Evolutionary conservation across 2,329 filamentous ascomycete species (phyloP), one percentile per base, ranked within the genome.

Genomic region (Exophiala xenobiotica): DNA sequence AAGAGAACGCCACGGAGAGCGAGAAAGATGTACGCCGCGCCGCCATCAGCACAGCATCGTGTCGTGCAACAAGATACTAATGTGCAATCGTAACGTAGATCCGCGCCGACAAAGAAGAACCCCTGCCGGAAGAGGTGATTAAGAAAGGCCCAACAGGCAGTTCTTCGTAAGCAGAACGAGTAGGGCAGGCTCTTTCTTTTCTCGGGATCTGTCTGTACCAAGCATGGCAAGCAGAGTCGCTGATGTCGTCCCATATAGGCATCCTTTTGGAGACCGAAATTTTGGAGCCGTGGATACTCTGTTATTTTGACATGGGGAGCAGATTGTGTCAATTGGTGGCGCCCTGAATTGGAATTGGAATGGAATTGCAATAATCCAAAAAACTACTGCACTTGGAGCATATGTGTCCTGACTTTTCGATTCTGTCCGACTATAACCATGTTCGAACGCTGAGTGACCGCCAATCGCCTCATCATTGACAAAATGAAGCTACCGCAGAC

Each of bases 21-120:
- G 56, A 58, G 33, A 45, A 46, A 18, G 56, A 58, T 49, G 56
- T 58, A 45, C 48, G 54, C 20, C 6, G 23, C 7, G n/a, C n/a
- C 11, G 14, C 9, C n/a, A n/a, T n/a, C n/a, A n/a, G n/a, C n/a
- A n/a, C n/a, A n/a, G n/a, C n/a, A n/a, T n/a, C n/a, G n/a, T n/a
- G n/a, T n/a, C n/a, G n/a, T n/a, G n/a, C n/a, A n/a, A n/a, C n/a
- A n/a, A n/a, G n/a, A n/a, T n/a, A n/a, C n/a, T n/a, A n/a, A n/a
- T n/a, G n/a, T n/a, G n/a, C n/a, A n/a, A n/a, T 35, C 31, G 6
- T 16, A 14, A 14, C n/a, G 11, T 35, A 35, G 31, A 9, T 35
- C 12, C 31, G 18, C 31, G 31, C 31, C 11, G 31, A 35, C 9
- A 35, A 35, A 9, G 31, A 35, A 35, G 31, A n/a, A n/a, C n/a